A percentile compares a stretch with the other conserved stretches of the same genome.
Conservation (phyloP, 116 monocot species). For the Iris pallida region DNA sequence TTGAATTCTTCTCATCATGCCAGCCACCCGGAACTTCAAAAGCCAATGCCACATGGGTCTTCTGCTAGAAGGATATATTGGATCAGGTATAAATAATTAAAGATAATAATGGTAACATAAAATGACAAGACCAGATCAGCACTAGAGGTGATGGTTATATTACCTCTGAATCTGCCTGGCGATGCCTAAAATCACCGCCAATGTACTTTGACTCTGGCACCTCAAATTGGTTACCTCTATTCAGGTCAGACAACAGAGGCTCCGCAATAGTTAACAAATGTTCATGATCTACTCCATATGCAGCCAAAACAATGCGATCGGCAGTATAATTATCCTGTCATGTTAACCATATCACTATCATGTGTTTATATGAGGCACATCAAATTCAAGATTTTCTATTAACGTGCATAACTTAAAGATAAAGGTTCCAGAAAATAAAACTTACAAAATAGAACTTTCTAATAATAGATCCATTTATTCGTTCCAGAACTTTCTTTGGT, state of each 20-base stretch:
- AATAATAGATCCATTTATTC: conserved; percentile 44
- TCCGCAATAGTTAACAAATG: conserved; percentile 54
- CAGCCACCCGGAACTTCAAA: conserved; percentile 87
- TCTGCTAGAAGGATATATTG: conserved; percentile 28
- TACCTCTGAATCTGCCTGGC: conserved; percentile 51
- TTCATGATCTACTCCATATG: conserved; percentile 73
- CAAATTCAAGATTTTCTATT: no score
- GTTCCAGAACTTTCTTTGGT: conserved; percentile 38
- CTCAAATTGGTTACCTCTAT: conserved; percentile 22
- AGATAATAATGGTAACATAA: neutral
- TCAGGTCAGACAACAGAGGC: conserved; percentile 55
- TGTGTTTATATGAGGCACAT: no score
- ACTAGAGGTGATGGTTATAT: conserved; percentile 2
- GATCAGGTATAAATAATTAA: neutral
- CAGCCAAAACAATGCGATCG: conserved; percentile 64
- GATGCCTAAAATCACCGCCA: conserved; percentile 67
- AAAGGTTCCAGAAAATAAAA: neutral
- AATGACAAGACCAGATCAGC: neutral
- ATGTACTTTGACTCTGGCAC: conserved; percentile 54
- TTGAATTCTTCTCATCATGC: conserved; percentile 67
- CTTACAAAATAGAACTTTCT: conserved; percentile 61
- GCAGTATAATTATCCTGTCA: conserved; percentile 79
- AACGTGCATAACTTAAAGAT: neutral
- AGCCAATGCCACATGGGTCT: conserved; percentile 75
- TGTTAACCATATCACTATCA: conserved; percentile 2